Evolutionary conservation across 768 basidiomycete species (phyloP), one percentile per base, ranked within the genome.

Genomic region (Trametes sanguinea): DNA sequence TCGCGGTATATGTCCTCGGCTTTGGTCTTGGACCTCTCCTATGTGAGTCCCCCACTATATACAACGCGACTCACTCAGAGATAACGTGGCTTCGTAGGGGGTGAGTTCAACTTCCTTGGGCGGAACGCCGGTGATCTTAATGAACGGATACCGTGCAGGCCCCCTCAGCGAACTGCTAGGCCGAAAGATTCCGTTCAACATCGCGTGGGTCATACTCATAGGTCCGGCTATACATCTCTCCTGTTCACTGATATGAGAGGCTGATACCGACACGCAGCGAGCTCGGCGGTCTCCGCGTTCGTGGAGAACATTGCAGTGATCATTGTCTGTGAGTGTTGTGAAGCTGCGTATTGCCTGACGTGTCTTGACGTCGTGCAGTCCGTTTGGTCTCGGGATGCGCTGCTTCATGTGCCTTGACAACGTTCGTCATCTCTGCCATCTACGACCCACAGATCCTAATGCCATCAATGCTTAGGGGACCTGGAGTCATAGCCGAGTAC

Each of bases 1-100:
- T 70, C 1, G 68, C 63, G 27, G 33, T 70, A n/a, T 68, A 70
- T 47, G 64, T 70, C 5, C 51, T 70, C 6, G 69, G 69, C 3
- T 68, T 70, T 33, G 64, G 57, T 10, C 35, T 65, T 7, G 68
- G 60, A 0, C 68, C 68, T 7, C 56, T 65, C 2, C 14, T 69
- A 9, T 69, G 68, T 69, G 43, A 16, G 68, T 54, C 14, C 6
- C 61, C 13, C 51, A 37, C 1, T 0, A 2, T 6, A 11, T 37
- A 6, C 6, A 11, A 1, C 6, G 6, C 35, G 35, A 37, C 6
- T 37, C 6, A 11, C 35, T 37, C 35, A 37, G 6, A 6, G 11
- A 37, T 37, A 22, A 22, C 22, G 1, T 22, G 22, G 22, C 22
- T 22, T 22, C 22, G 22, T 22, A 22, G 22, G 22, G 22, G 22